Evolutionary conservation across 1,284 basidiomycete genomes (phyloP), one percentile per base, ranked within the genome.

Genomic region (Fomitopsis schrenkii): DNA sequence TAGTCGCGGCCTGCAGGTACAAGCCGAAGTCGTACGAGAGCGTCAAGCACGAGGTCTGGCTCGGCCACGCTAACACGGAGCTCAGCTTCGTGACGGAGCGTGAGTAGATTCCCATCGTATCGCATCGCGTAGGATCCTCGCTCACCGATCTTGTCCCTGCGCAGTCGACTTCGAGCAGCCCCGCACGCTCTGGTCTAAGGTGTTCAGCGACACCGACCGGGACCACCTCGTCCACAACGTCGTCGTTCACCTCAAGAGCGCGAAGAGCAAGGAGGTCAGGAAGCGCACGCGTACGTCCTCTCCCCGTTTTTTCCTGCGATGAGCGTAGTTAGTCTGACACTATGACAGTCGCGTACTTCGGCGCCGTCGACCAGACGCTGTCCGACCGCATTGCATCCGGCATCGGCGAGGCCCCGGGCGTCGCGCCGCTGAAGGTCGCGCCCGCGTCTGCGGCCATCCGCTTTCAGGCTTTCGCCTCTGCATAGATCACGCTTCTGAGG

Each of bases 141-240:
- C 28, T 54, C 66, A 42, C 59, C 48, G 22, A 52, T 38, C 28
- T 56, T 50, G 14, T 19, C 41, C 41, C 9, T 45, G 35, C 60
- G 59, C 71, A 89, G 86, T 92, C 70, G 95, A 97, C 82, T 97
- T 97, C 71, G 91, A 94, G 77, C 94, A 95, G 71, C 94, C 95
- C 7, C 86, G 94, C 62, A 85, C 80, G 15, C 79, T 97, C 52
- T 97, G 87, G 84, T 71, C 76, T 64, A 88, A 86, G 69, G 94
- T 96, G 28, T 90, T 94, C 80, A 83, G 81, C 64, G 87, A 93
- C 62, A 78, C 78, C 26, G 83, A 84, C 60, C 82, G 85, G 55
- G 80, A 85, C 64, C 86, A 90, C 67, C 88, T 91, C 67, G 83
- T 96, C 67, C 71, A 81, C 72, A 95, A 95, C 72, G 79, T 97